Conservation (phyloP, 2,329 filamentous ascomycete genomes). For the Aureobasidium lini region DNA sequence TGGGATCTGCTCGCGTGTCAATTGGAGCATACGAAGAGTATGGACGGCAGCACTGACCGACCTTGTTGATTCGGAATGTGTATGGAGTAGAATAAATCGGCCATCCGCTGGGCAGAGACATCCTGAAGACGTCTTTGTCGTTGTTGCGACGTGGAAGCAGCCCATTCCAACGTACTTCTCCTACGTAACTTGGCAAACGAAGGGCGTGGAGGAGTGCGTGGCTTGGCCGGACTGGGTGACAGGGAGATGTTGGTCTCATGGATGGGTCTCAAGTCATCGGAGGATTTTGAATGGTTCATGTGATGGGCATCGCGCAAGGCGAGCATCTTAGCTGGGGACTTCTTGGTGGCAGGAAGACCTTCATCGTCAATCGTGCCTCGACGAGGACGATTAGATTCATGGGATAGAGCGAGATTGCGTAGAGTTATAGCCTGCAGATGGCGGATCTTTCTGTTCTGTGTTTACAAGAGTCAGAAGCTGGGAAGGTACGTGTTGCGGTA, state of each 20-base stretch:
- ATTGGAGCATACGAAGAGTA: background rate
- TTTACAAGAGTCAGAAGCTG: background rate
- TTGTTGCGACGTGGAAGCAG: slow-evolving; percentile 48
- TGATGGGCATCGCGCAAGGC: slow-evolving; percentile 41
- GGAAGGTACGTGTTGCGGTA: background rate
- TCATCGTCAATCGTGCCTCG: slow-evolving; percentile 68
- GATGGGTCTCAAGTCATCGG: slow-evolving; percentile 42
- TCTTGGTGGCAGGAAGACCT: slow-evolving; percentile 58
- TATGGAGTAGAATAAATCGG: slow-evolving; percentile 83
- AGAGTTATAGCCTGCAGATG: slow-evolving; percentile 82
- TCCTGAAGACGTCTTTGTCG: slow-evolving; percentile 71
- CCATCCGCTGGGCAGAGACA: slow-evolving; percentile 62
- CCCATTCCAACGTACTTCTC: slow-evolving; percentile 57
- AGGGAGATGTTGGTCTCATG: slow-evolving; percentile 18
- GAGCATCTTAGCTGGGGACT: slow-evolving; percentile 60
- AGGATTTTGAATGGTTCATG: slow-evolving; percentile 53
- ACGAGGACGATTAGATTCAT: slow-evolving; percentile 38
- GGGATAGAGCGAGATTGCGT: slow-evolving; percentile 70
- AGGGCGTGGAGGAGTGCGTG: slow-evolving; percentile 27
- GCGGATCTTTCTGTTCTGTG: slow-evolving; percentile 74
- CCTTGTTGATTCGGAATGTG: slow-evolving; percentile 55
- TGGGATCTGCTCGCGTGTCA: slow-evolving; percentile 48
- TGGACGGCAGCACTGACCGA: slow-evolving; percentile 18
- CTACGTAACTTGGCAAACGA: slow-evolving; percentile 37
- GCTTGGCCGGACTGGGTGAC: background rate